Evolutionary conservation across 1,139 yeast species (phyloP).

Genomic region (Diutina catenulata): DNA sequence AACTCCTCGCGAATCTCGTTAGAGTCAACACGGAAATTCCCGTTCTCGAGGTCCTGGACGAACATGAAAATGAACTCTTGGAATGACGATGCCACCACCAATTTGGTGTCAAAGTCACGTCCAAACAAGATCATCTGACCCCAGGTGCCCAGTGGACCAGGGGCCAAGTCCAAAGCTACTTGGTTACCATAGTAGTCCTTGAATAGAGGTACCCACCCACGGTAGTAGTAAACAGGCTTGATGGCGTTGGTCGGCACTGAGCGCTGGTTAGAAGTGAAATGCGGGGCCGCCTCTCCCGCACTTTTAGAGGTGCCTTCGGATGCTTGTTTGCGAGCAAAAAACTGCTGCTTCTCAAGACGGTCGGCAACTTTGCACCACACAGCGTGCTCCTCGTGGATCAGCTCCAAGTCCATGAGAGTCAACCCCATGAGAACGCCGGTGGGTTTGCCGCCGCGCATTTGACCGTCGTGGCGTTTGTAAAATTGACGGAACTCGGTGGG

Average conservation of each 20-base stretch:
- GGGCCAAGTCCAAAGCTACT: slow-evolving; percentile 50
- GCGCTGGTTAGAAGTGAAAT: slow-evolving; percentile 38
- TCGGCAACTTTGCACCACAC: slow-evolving; percentile 65
- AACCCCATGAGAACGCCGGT: slow-evolving; percentile 67
- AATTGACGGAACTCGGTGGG: slow-evolving; percentile 72
- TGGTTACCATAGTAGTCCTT: slow-evolving; percentile 51
- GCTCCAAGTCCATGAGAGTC: slow-evolving; percentile 59
- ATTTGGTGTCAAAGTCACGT: slow-evolving; percentile 78
- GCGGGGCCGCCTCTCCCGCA: slow-evolving; percentile 11
- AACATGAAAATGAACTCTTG: slow-evolving; percentile 71
- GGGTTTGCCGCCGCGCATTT: slow-evolving; percentile 63
- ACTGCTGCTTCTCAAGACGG: slow-evolving; percentile 33
- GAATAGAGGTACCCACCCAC: slow-evolving; percentile 50
- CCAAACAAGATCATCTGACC: slow-evolving; percentile 89
- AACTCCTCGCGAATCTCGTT: slow-evolving; percentile 18
- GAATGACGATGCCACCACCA: slow-evolving; percentile 69
- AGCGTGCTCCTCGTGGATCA: slow-evolving; percentile 55
- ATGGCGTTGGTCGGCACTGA: slow-evolving; percentile 48
- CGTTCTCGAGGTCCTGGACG: slow-evolving; percentile 75
- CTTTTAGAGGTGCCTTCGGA: slow-evolving; percentile 11
- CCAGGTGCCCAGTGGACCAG: slow-evolving; percentile 48
- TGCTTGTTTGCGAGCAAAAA: slow-evolving; percentile 17
- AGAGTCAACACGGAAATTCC: slow-evolving; percentile 43
- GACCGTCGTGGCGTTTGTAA: slow-evolving; percentile 71
- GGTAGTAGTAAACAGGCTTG: slow-evolving; percentile 43